Conservation (phyloP, 129 eudicot species). For the Cynara cardunculus region DNA sequence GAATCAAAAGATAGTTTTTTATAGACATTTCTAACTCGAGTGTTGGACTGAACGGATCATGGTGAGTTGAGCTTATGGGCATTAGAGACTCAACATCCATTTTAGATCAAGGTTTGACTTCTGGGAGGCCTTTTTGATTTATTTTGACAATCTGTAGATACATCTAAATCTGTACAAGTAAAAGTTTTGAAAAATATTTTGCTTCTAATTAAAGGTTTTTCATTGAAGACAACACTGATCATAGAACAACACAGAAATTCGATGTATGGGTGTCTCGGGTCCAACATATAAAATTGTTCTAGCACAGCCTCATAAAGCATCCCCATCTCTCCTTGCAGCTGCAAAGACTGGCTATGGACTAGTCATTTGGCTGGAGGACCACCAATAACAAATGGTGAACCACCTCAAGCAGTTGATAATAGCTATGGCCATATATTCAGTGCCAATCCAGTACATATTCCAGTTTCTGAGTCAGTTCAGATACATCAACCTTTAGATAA, state of each 20-base stretch:
- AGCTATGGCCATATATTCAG: conserved; percentile 22
- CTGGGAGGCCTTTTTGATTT: background rate
- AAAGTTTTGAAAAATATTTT: too few species aligned
- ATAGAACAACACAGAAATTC: background rate
- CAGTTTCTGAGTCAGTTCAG: conserved; percentile 45
- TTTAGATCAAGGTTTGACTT: background rate
- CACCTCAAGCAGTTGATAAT: conserved; percentile 39
- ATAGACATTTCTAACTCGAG: background rate
- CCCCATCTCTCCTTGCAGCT: conserved; percentile 75
- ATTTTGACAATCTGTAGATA: background rate
- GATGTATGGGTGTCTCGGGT: background rate
- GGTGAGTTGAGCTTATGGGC: background rate
- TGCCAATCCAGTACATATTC: conserved; percentile 26
- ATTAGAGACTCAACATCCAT: background rate
- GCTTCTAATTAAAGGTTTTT: too few species aligned
- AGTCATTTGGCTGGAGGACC: conserved; percentile 76
- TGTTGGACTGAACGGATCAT: background rate
- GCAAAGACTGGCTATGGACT: conserved; percentile 97
- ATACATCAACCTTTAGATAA: conserved; percentile 40
- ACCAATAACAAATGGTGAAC: conserved; percentile 56
- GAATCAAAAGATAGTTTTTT: background rate
- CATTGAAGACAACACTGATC: too few species aligned
- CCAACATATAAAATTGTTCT: conserved; percentile 83
- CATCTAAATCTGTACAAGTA: background rate
- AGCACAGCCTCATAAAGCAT: conserved; percentile 87